Conservation (phyloP, 352 stramenopile species). For the Pythium phragmitis region DNA sequence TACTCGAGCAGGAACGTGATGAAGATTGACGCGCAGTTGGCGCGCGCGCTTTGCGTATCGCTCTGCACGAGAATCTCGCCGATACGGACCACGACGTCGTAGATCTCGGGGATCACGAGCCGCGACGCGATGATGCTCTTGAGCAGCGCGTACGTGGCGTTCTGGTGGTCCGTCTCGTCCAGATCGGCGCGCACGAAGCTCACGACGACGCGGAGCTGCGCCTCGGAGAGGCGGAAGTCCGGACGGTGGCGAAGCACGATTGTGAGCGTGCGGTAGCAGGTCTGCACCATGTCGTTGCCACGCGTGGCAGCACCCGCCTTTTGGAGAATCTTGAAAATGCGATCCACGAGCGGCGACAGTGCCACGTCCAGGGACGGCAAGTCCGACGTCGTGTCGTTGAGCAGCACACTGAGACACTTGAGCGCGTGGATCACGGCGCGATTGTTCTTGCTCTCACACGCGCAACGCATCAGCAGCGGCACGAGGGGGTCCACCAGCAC, state of each 20-base stretch:
- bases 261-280: slow-evolving; percentile 93
- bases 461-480: slow-evolving; percentile 89
- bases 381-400: slow-evolving; percentile 65
- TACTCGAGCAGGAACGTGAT: slow-evolving; percentile 95
- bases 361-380: slow-evolving; percentile 87
- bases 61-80: slow-evolving; percentile 94
- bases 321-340: slow-evolving; percentile 91
- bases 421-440: slow-evolving; percentile 91
- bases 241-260: slow-evolving; percentile 81
- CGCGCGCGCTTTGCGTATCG: slow-evolving; percentile 83
- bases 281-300: slow-evolving; percentile 93
- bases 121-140: slow-evolving; percentile 90
- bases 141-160: slow-evolving; percentile 92
- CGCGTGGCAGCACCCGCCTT: slow-evolving; percentile 89
- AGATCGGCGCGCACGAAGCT: slow-evolving; percentile 92
- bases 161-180: slow-evolving; percentile 93
- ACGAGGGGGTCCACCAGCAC: slow-evolving; percentile 93
- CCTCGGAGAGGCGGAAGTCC: slow-evolving; percentile 56
- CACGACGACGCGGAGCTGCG: slow-evolving; percentile 85
- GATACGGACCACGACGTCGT: slow-evolving; percentile 95
- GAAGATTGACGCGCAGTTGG: slow-evolving; percentile 80
- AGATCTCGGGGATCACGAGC: slow-evolving; percentile 94
- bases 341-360: slow-evolving; percentile 80
- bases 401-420: slow-evolving; percentile 89
- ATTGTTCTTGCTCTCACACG: slow-evolving; percentile 90